Conservation (phyloP, 2,329 filamentous ascomycete species). For the Trichoderma polysporum region DNA sequence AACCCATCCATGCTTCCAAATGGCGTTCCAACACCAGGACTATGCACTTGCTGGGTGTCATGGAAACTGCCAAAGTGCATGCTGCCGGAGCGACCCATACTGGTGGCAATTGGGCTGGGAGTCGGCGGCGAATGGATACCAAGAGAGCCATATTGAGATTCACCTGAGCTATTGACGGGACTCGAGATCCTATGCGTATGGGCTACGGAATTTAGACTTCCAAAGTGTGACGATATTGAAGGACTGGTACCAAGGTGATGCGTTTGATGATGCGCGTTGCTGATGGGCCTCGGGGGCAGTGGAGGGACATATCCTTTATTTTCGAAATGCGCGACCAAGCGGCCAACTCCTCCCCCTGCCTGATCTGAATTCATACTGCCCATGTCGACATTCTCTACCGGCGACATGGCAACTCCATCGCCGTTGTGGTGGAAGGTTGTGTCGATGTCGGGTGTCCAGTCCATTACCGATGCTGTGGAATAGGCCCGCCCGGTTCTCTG, state of each 20-base stretch:
- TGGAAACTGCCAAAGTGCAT: conserved; percentile 37
- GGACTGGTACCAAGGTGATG: conserved; percentile 31
- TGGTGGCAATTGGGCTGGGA: conserved; percentile 35
- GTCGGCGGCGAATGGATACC: conserved; percentile 31
- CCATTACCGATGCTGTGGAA: conserved; percentile 36
- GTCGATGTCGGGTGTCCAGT: conserved; percentile 38
- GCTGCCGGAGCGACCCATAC: conserved; percentile 27
- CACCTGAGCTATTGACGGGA: conserved; percentile 34
- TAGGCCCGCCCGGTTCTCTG: conserved; percentile 32
- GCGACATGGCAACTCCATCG: conserved; percentile 18
- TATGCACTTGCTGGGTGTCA: conserved; percentile 31
- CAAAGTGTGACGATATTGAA: conserved; percentile 35
- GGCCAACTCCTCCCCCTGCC: conserved; percentile 33
- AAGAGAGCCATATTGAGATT: conserved; percentile 36
- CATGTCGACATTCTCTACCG: conserved; percentile 31
- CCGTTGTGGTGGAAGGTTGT: conserved; percentile 31
- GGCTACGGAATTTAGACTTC: conserved; percentile 29
- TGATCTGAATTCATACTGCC: conserved; percentile 30
- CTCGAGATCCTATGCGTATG: conserved; percentile 34
- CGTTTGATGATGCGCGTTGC: conserved; percentile 31
- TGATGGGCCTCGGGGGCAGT: conserved; percentile 37
- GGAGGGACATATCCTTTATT: conserved; percentile 39
- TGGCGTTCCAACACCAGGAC: conserved; percentile 30
- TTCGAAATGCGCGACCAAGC: conserved; percentile 44
- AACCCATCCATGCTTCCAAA: conserved; percentile 38